Evolutionary conservation across 2,329 filamentous ascomycete genomes (phyloP).

Genomic region (Cercospora sesami): DNA sequence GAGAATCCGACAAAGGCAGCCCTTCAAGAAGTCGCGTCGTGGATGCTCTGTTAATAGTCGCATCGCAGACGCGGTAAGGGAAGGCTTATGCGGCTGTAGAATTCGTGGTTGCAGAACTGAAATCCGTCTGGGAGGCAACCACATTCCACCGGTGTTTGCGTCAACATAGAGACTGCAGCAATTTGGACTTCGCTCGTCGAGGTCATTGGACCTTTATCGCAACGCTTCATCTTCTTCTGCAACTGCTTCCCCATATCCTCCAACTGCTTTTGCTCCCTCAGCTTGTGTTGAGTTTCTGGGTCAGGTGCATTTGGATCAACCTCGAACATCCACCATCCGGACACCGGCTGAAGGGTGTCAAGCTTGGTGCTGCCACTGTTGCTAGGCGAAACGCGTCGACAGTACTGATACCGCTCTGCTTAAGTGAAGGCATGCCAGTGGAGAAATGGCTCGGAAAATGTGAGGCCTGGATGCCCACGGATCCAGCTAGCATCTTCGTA

Average conservation of each 20-base stretch:
- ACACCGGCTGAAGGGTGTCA: neutral
- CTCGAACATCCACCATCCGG: neutral
- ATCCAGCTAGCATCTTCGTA: neutral
- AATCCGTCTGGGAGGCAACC: neutral
- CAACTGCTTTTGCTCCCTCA: neutral
- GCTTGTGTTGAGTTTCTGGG: neutral
- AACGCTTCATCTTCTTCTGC: neutral
- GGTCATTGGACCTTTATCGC: neutral
- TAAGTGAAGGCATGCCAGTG: neutral
- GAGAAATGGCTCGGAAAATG: neutral
- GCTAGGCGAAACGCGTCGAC: neutral
- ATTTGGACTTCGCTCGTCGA: neutral
- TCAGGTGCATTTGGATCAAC: neutral
- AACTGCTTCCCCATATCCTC: neutral
- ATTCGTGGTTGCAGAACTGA: no score
- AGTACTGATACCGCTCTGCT: neutral
- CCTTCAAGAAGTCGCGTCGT: no score
- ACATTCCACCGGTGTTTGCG: neutral
- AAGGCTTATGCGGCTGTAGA: no score
- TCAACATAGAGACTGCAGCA: neutral
- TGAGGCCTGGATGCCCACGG: neutral
- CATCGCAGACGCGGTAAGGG: no score
- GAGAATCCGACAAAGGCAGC: no score
- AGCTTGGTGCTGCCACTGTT: neutral
- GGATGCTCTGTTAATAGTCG: no score